Base-by-base conservation (phyloP, 176 grass and related monocot genomes). In the Miscanthus lutarioriparius region DNA sequence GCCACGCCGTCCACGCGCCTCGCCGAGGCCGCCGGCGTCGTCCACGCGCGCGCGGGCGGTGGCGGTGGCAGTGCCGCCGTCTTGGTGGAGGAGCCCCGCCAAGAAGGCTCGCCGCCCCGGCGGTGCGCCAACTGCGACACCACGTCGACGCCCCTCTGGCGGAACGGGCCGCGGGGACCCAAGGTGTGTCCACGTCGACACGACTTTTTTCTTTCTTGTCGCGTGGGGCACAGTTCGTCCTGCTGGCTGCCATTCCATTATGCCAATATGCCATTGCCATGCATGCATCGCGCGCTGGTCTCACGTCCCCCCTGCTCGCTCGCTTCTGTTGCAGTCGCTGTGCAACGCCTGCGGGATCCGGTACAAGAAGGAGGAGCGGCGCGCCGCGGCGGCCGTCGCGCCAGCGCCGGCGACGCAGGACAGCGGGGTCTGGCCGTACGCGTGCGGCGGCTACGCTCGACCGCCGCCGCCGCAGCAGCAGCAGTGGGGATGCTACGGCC, bases 301-400 rank as follows among this genome's bases (percentile, higher is more conserved):
- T 75, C 47, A 75, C 73, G 19, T 74, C 54, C 43, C 43, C 28
- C 16, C 32, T 5, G 23, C 10, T 16, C 45, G 48, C 16, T 10
- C 63, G 16, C 10, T 67, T 79, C 7, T 11, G 23, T 12, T 71
- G 77, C 86, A 97, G 94, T 97, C 94, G 59, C 71, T 97, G 75
- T 97, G 94, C 74, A 97, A 97, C 82, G 94, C 94, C 6, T 97
- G 94, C 45, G 94, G 94, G 51, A 97, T 97, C 74, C 82, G 94
- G 68, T 92, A 94, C 92, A 94, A 92, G 80, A 97, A 97, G 67
- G 92, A 97, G 73, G 90, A 94, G 81, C 77, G 94, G 59, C 91
- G 94, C 26, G 91, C 94, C 13, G 87, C 91, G 6, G 87, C 82
- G 11, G 88, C 91, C 38, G 65, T 72, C 5, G 70, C 85, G 16